phyloP scores from a whole-genome alignment of 768 basidiomycete species.

The Thelephora aurantiotincta region DNA sequence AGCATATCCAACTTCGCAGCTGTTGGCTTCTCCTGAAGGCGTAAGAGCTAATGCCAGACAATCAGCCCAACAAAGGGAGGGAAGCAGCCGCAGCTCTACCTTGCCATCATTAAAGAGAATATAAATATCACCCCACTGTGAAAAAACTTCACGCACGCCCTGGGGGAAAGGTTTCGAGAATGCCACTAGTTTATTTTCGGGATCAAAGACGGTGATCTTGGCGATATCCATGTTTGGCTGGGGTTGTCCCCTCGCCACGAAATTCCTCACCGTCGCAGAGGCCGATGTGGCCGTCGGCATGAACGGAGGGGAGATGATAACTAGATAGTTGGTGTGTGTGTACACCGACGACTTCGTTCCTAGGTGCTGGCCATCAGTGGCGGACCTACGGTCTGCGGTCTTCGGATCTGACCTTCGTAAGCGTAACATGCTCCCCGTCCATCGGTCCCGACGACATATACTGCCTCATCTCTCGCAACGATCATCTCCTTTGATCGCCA shows the following conservation, averaged over 20 bases:
- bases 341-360: constrained; percentile 69
- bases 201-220: constrained; percentile 78
- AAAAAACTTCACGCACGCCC: constrained; percentile 74
- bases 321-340: constrained; percentile 69
- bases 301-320: constrained; percentile 82
- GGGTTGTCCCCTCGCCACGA: constrained; percentile 36
- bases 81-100: constrained; percentile 25
- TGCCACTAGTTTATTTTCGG: constrained; percentile 82
- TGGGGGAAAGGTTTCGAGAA: constrained; percentile 71
- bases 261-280: constrained; percentile 65
- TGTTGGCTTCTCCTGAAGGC: constrained; percentile 68
- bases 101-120: constrained; percentile 67
- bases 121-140: constrained; percentile 70
- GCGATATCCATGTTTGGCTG: constrained; percentile 45
- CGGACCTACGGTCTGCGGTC: background rate
- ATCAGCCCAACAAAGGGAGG: background rate
- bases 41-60: constrained; percentile 31
- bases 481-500: constrained; percentile 60
- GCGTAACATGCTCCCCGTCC: constrained; percentile 79
- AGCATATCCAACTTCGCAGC: constrained; percentile 77
- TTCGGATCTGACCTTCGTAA: constrained; percentile 58
- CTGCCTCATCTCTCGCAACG: constrained; percentile 82
- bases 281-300: constrained; percentile 48
- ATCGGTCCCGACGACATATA: constrained; percentile 73
- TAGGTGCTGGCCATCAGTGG: constrained; percentile 13